Conservation (phyloP, 148 eudicot genomes). For the Nepenthes mirabilis region DNA sequence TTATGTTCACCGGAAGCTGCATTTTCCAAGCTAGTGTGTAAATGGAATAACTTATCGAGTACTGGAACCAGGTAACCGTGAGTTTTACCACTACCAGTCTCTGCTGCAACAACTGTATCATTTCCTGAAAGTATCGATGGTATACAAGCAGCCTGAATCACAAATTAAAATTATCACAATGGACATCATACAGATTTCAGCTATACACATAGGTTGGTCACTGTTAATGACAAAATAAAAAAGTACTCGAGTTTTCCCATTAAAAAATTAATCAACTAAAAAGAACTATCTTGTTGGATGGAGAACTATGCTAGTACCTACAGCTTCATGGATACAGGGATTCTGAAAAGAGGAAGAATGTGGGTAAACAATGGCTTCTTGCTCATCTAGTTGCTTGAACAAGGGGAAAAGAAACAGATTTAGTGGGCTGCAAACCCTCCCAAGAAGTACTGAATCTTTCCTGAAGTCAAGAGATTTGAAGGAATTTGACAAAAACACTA, state of each 20-base stretch:
- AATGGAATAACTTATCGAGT: conserved; percentile 38
- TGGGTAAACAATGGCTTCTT: not conserved
- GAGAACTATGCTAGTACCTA: not conserved
- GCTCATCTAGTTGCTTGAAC: not conserved
- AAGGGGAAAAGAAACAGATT: not conserved
- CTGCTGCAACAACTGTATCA: conserved; percentile 82
- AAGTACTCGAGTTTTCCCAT: too few species aligned
- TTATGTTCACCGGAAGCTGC: conserved; percentile 9
- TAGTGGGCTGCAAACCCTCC: too few species aligned
- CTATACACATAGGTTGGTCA: not conserved
- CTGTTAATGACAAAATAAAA: not conserved
- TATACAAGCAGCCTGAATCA: conserved; percentile 79
- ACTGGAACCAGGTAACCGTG: conserved; percentile 85
- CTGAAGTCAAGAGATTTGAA: too few species aligned
- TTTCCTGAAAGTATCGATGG: conserved; percentile 67
- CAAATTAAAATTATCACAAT: conserved; percentile 6
- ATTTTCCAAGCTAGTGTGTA: conserved; percentile 11
- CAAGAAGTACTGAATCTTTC: too few species aligned
- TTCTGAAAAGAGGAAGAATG: not conserved
- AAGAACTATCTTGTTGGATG: too few species aligned
- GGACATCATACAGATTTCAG: not conserved
- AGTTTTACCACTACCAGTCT: conserved; percentile 96
- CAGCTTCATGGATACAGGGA: too few species aligned
- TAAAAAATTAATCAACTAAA: too few species aligned
- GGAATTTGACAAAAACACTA: too few species aligned